These are phyloP conservation scores for Bipolaris gigantea DNA, from an alignment of 2,329 filamentous ascomycete species.

Conservation along the genomic window DNA sequence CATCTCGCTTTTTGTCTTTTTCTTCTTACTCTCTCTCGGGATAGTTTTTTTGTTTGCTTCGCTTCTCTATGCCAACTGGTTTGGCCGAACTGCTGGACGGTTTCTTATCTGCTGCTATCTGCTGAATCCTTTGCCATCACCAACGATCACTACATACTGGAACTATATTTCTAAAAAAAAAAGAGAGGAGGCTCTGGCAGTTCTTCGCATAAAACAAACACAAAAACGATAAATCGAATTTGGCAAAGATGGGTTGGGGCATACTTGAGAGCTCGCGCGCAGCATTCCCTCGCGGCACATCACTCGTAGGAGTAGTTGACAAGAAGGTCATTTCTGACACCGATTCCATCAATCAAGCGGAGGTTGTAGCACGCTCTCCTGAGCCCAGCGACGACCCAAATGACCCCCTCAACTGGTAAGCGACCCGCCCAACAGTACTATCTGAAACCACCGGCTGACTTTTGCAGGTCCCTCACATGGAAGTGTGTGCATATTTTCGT, in stretches of 20 bases:
- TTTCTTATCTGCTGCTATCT: not conserved
- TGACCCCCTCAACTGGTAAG: slow-evolving; percentile 15
- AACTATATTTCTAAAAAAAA: not conserved
- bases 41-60: slow-evolving; percentile 2
- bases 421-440: too few species aligned
- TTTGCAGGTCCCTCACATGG: slow-evolving; percentile 9
- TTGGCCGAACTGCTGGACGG: slow-evolving; percentile 16
- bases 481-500: slow-evolving; percentile 14
- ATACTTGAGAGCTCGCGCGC: slow-evolving; percentile 14
- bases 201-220: not conserved
- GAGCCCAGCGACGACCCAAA: slow-evolving; percentile 11
- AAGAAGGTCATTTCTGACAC: slow-evolving; percentile 4
- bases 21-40: not conserved
- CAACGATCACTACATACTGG: not conserved
- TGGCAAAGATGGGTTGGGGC: slow-evolving; percentile 14
- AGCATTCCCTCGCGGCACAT: slow-evolving; percentile 11
- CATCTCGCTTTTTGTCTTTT: not conserved
- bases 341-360: slow-evolving; percentile 7
- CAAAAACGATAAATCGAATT: not conserved
- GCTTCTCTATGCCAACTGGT: slow-evolving; percentile 10
- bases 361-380: slow-evolving; percentile 5
- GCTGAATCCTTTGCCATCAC: not conserved
- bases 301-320: slow-evolving; percentile 8
- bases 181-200: not conserved
- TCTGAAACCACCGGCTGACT: not conserved